phyloP scores from a whole-genome alignment of 306 rosid species.

The Cucurbita maxima region DNA sequence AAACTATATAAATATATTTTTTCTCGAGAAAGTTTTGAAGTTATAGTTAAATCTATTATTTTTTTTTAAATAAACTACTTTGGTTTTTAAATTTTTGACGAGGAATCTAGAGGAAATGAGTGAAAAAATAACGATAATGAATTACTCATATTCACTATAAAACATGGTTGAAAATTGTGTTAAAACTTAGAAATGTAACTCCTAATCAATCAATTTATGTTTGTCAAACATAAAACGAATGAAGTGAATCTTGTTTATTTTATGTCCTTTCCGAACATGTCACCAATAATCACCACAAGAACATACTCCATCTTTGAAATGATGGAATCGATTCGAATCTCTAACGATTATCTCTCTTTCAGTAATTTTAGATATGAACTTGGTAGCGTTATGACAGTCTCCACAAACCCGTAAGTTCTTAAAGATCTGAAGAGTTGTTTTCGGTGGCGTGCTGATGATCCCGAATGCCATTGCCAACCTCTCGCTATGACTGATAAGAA shows the following conservation, averaged over 20 bases:
- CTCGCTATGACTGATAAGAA: conserved; percentile 31
- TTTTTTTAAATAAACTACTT: too few relatives aligned
- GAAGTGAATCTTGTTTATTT: not conserved
- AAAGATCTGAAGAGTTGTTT: conserved; percentile 27
- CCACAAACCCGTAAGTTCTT: conserved; percentile 42
- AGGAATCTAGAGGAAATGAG: too few relatives aligned
- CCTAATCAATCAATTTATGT: not conserved
- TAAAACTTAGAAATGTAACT: not conserved
- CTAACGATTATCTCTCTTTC: conserved; percentile 37
- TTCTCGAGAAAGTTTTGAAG: too few relatives aligned
- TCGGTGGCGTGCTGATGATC: conserved; percentile 23
- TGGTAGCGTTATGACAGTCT: conserved; percentile 28
- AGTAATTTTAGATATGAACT: conserved; percentile 22
- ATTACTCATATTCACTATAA: not conserved
- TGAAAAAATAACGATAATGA: not conserved
- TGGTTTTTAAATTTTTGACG: too few relatives aligned
- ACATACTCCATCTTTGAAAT: conserved; percentile 33
- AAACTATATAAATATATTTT: too few relatives aligned
- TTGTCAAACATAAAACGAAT: not conserved
- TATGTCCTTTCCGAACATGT: not conserved
- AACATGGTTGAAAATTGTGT: not conserved
- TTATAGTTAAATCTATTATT: too few relatives aligned
- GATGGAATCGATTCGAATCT: conserved; percentile 43
- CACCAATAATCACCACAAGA: conserved; percentile 46
- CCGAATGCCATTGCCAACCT: conserved; percentile 37